Evolutionary conservation across 2,329 filamentous ascomycete species (phyloP), one percentile per base, ranked within the genome.

Genomic region (Orbilia ellipsospora): DNA sequence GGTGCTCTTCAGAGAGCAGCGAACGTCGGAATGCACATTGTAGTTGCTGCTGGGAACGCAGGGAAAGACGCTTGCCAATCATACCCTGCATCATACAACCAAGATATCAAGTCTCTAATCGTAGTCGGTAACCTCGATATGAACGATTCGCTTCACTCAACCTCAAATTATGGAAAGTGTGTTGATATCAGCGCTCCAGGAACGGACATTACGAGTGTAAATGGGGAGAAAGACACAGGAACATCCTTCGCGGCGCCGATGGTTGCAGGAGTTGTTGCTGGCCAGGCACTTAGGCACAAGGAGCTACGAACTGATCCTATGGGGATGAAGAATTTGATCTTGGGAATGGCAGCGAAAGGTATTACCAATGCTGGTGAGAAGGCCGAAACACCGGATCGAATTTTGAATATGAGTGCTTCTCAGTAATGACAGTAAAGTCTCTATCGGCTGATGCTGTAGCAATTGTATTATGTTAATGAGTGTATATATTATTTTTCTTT

Each of bases 191-290:
- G 42, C 31, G 56, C 64, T 15, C 64, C 64, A 4, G 64, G 56
- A 10, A 59, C 48, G 4, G 45, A 68, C 15, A 84, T 89, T 64
- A 81, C 87, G 8, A 85, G 83, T 44, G 81, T 86, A 2, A 55
- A 31, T n/a, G 56, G 64, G 16, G 42, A 12, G 18, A n/a, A n/a
- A n/a, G 18, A 56, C 15, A 44, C 44, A 1, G 64, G 64, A 8
- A 60, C 64, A 26, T 60, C 64, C 7, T 45, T 68, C 2, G 44
- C 64, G 18, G 64, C 64, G 12, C 64, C 64, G 16, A 59, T 59
- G 31, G 64, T 61, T 31, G 64, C 48, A 15, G 64, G 64, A 10
- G 56, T 61, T 2, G n/a, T 68, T 45, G 64, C 64, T 23, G 59
- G 31, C 12, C 55, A 60, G 42, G 73, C 79, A 10, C 55, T 68